Evolutionary conservation across 1,284 basidiomycete genomes (phyloP).

Genomic region (Grifola frondosa): DNA sequence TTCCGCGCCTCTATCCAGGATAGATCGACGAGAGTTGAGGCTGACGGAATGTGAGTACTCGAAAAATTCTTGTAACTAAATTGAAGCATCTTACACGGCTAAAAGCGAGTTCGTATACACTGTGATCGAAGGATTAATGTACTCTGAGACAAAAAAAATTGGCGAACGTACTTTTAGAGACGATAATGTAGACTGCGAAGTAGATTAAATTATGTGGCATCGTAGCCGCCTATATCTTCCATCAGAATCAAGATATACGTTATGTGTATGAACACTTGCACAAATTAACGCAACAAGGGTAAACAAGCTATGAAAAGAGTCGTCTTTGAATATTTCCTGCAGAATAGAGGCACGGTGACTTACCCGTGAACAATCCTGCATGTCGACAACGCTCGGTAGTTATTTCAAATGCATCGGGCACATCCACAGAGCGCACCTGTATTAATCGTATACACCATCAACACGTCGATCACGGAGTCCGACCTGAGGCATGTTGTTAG

Average conservation of each 20-base stretch:
- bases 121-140: neutral
- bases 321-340: neutral
- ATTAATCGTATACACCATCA: slow-evolving; percentile 9
- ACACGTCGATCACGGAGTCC: slow-evolving; percentile 1
- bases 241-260: too few relatives aligned
- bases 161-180: slow-evolving; percentile 1
- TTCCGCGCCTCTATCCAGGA: slow-evolving; percentile 1
- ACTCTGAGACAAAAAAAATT: neutral
- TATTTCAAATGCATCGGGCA: neutral
- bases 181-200: neutral
- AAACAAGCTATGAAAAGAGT: slow-evolving; percentile 2
- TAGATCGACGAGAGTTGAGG: slow-evolving; percentile 4
- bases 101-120: slow-evolving; percentile 4
- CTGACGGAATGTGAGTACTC: neutral
- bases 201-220: neutral
- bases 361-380: neutral
- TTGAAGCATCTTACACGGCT: slow-evolving; percentile 1
- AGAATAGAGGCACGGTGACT: neutral
- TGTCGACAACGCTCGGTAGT: neutral
- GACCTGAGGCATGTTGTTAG: too few relatives aligned
- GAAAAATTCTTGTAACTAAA: too few relatives aligned
- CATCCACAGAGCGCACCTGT: too few relatives aligned
- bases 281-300: neutral
- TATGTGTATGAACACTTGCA: neutral
- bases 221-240: neutral